Percentiles rank a stretch among this genome's conserved stretches.
Conservation (phyloP, 2,329 filamentous ascomycete species). For the Neophaeococcomyces aloes region DNA sequence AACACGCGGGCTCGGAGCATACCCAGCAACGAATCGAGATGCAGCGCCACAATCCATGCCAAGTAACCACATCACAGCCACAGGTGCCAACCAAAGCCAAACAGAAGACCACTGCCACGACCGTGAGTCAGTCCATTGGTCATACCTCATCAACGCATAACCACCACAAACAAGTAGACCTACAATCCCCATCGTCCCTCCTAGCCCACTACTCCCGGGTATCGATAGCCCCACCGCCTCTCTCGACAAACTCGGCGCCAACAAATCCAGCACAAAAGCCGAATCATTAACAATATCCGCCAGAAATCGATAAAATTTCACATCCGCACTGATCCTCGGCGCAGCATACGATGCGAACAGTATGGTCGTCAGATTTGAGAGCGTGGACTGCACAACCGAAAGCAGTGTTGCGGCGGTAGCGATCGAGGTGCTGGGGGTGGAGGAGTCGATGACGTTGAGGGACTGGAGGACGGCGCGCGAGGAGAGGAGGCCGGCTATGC, state of each 20-base stretch:
- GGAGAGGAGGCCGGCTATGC: constrained; percentile 68
- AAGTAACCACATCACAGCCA: too few species aligned
- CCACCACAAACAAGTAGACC: too few species aligned
- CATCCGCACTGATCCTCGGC: constrained; percentile 75
- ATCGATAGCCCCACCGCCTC: too few species aligned
- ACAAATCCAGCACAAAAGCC: constrained; percentile 73
- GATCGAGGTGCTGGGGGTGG: constrained; percentile 48
- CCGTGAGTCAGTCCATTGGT: too few species aligned
- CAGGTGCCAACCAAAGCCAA: too few species aligned
- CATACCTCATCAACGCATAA: too few species aligned
- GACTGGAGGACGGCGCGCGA: constrained; percentile 72
- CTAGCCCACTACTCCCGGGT: too few species aligned
- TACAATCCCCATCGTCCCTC: too few species aligned
- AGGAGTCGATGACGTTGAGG: constrained; percentile 68
- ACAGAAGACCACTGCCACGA: too few species aligned
- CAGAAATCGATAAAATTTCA: constrained; percentile 77
- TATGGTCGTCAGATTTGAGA: constrained; percentile 73
- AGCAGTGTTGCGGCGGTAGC: constrained; percentile 73
- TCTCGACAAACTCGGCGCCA: constrained; percentile 70
- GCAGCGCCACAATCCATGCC: too few species aligned
- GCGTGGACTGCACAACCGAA: constrained; percentile 71
- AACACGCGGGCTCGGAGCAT: not conserved
- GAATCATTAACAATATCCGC: constrained; percentile 83
- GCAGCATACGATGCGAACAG: constrained; percentile 74
- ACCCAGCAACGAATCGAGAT: too few species aligned